Base-by-base conservation (phyloP, 257 asterid genomes). In the Solanum pinnatisectum region DNA sequence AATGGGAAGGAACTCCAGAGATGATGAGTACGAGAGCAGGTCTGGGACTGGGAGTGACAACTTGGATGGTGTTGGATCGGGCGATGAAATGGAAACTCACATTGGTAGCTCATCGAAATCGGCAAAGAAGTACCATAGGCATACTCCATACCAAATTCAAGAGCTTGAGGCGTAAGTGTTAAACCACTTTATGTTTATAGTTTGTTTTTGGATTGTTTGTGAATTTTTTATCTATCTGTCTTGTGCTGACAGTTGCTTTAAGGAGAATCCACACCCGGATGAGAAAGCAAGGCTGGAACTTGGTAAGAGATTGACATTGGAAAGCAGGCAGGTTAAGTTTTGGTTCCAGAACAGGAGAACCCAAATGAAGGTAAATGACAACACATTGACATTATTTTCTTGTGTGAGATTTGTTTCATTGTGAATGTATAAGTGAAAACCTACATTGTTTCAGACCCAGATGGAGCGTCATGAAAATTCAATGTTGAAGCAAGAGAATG, bases 341-440 rank as follows among this genome's bases (percentile, higher is more conserved):
- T 96, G 98, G 99, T 96, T 95, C 89, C 99, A 96, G 90, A 96
- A 96, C 39, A 88, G 96, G 82, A 91, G 99, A 91, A 96, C 99
- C 10, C 99, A 96, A 85, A 92, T 95, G 97, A 96, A 96, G 98
- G 99, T 94, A 92, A 83, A 33, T 23, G 88, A 15, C 30, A 14
- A 37, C 13, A 23, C 59, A 46, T 72, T 71, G 1, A 5, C 22
- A n/a, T 72, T 46, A 22, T 30, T 35, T 49, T 73, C 11, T 56
- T 10, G 63, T 11, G 81, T 76, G 56, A 32, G 37, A 42, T 37
- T 88, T 60, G 40, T 42, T 71, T 86, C 5, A 1, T 67, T 23
- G 71, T 59, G 88, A 42, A 77, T 74, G n/a, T 83, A 72, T 13
- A 65, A 86, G 85, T 91, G 87, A 87, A 59, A 82, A 82, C 70